Conservation (phyloP, 345 rosid genomes). For the Euphorbia peplus region DNA sequence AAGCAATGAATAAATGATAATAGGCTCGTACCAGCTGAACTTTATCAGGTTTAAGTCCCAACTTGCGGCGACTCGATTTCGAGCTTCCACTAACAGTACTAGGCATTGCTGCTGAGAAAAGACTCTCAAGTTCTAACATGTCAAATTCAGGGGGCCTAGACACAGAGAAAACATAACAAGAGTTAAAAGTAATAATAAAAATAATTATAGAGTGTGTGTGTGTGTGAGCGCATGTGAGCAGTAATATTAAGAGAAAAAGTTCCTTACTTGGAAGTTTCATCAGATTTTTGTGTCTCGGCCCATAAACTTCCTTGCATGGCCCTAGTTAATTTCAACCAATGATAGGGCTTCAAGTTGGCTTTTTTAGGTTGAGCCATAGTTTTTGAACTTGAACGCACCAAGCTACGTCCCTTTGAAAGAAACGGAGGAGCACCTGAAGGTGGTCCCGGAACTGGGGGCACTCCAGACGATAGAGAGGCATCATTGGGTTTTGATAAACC, state of each 20-base stretch:
- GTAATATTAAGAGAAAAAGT: background rate
- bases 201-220: background rate
- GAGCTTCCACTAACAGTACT: conserved; percentile 39
- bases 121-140: conserved; percentile 73
- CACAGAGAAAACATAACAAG: conserved; percentile 22
- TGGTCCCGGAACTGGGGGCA: conserved; percentile 70
- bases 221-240: background rate
- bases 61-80: conserved; percentile 45
- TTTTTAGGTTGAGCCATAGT: conserved; percentile 53
- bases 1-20: background rate
- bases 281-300: conserved; percentile 79
- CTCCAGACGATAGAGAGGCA: conserved; percentile 25
- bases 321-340: conserved; percentile 85
- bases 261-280: conserved; percentile 61
- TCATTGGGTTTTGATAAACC: conserved; percentile 22
- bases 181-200: background rate
- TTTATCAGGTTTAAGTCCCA: conserved; percentile 60
- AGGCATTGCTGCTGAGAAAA: conserved; percentile 63
- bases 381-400: conserved; percentile 41
- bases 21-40: conserved; percentile 68
- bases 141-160: conserved; percentile 80
- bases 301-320: conserved; percentile 85
- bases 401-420: conserved; percentile 48
- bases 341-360: conserved; percentile 74
- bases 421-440: conserved; percentile 37